phyloP scores from a whole-genome alignment of 345 rosid species.

The Orychophragmus violaceus region DNA sequence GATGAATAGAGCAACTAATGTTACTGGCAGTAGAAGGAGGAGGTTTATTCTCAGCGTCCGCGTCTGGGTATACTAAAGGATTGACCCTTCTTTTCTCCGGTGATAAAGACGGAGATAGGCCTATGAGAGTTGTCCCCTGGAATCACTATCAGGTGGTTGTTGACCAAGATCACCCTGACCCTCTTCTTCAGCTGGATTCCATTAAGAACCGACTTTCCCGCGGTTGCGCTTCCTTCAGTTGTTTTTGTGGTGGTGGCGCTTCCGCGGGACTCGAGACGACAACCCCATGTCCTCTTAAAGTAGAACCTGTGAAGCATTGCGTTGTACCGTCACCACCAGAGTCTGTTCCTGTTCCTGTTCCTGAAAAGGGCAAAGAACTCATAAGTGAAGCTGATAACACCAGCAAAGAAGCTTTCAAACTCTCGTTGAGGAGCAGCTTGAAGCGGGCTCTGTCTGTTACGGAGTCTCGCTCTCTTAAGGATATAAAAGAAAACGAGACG shows the following conservation, averaged over 20 bases:
- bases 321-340: slow-evolving; percentile 40
- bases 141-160: slow-evolving; percentile 1
- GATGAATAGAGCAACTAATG: slow-evolving; percentile 63
- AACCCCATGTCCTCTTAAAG: slow-evolving; percentile 63
- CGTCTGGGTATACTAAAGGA: slow-evolving; percentile 92
- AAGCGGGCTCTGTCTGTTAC: slow-evolving; percentile 45
- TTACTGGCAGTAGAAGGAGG: slow-evolving; percentile 98
- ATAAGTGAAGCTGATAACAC: slow-evolving; percentile 34
- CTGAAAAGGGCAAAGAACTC: slow-evolving; percentile 38
- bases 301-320: slow-evolving; percentile 58
- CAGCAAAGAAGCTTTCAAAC: slow-evolving; percentile 37
- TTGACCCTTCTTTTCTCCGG: slow-evolving; percentile 85
- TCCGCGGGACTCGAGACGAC: slow-evolving; percentile 60
- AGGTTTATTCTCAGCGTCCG: slow-evolving; percentile 70
- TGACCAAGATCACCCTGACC: neutral
- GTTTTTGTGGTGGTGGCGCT: slow-evolving; percentile 33
- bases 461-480: slow-evolving; percentile 30
- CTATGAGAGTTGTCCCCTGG: slow-evolving; percentile 92
- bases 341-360: slow-evolving; percentile 30
- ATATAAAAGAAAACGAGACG: slow-evolving; percentile 34
- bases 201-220: slow-evolving; percentile 65
- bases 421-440: slow-evolving; percentile 67
- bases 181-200: slow-evolving; percentile 75
- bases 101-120: neutral
- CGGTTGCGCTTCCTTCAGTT: slow-evolving; percentile 33